phyloP scores from a whole-genome alignment of 257 asterid species.

The Capsicum baccatum region DNA sequence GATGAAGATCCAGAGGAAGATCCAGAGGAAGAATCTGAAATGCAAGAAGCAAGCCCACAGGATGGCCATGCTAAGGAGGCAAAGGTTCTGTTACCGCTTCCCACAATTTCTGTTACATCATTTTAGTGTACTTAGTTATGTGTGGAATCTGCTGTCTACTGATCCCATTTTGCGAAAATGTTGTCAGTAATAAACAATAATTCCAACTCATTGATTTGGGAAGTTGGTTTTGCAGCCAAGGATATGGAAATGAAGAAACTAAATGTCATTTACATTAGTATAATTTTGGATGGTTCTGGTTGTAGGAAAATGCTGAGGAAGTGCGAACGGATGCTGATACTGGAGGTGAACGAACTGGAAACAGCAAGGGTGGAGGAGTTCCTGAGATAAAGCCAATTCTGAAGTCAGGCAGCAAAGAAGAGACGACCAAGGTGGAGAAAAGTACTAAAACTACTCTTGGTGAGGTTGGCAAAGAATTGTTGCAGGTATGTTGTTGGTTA shows the following conservation, averaged over 20 bases:
- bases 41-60: slow-evolving; percentile 52
- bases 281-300: slow-evolving; percentile 29
- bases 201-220: background rate
- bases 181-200: background rate
- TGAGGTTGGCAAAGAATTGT: slow-evolving; percentile 65
- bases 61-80: slow-evolving; percentile 54
- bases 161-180: background rate
- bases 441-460: slow-evolving; percentile 43
- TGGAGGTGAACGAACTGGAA: slow-evolving; percentile 37
- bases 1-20: slow-evolving; percentile 54
- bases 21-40: too few relatives aligned
- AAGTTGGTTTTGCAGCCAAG: slow-evolving; percentile 4
- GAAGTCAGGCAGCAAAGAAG: slow-evolving; percentile 46
- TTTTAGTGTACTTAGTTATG: background rate
- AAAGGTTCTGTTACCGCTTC: slow-evolving; percentile 40
- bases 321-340: slow-evolving; percentile 46
- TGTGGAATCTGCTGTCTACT: background rate
- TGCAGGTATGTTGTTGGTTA: slow-evolving; percentile 60
- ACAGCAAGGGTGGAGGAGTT: slow-evolving; percentile 42
- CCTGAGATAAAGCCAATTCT: slow-evolving; percentile 38
- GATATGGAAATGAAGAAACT: background rate
- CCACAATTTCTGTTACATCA: slow-evolving; percentile 14
- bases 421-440: slow-evolving; percentile 48
- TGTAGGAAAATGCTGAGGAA: slow-evolving; percentile 50
- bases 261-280: background rate